These are phyloP conservation scores for Arabidopsis arenosa DNA, from an alignment of 345 rosid genomes.

Conservation along the genomic window DNA sequence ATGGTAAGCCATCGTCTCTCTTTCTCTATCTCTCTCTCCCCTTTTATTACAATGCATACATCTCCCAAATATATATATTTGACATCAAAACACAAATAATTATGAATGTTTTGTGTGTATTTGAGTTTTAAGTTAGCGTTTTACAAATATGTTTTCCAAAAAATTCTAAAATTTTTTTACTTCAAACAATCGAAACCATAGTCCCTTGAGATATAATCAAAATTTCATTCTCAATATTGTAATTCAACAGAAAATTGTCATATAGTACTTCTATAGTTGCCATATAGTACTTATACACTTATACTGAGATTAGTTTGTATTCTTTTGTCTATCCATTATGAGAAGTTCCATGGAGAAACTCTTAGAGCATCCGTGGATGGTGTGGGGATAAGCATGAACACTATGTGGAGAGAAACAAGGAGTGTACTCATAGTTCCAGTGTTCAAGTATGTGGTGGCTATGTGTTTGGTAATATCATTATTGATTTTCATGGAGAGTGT, in stretches of 20 bases:
- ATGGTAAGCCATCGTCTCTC: slow-evolving; percentile 5
- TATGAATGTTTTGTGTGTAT: too few species aligned
- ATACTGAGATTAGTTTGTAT: not conserved
- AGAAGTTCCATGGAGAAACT: slow-evolving; percentile 23
- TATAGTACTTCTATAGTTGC: not conserved
- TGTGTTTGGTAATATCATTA: slow-evolving; percentile 54
- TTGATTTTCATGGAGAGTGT: slow-evolving; percentile 53
- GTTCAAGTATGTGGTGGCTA: slow-evolving; percentile 40
- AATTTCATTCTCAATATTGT: not conserved
- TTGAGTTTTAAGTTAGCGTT: too few species aligned
- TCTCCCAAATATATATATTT: too few species aligned
- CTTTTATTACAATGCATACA: slow-evolving; percentile 2
- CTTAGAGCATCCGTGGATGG: slow-evolving; percentile 13
- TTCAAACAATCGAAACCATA: too few species aligned
- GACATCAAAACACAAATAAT: too few species aligned
- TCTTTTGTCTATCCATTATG: not conserved
- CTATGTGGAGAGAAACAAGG: slow-evolving; percentile 43
- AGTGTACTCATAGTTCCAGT: slow-evolving; percentile 49
- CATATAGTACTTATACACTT: not conserved
- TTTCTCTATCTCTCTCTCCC: not conserved
- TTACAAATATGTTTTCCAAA: too few species aligned
- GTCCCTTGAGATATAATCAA: too few species aligned
- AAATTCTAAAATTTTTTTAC: too few species aligned
- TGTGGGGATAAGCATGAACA: slow-evolving; percentile 19
- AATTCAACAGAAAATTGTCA: not conserved